phyloP scores from a whole-genome alignment of 495 filamentous ascomycete species.

The Baudoinia panamericana region DNA sequence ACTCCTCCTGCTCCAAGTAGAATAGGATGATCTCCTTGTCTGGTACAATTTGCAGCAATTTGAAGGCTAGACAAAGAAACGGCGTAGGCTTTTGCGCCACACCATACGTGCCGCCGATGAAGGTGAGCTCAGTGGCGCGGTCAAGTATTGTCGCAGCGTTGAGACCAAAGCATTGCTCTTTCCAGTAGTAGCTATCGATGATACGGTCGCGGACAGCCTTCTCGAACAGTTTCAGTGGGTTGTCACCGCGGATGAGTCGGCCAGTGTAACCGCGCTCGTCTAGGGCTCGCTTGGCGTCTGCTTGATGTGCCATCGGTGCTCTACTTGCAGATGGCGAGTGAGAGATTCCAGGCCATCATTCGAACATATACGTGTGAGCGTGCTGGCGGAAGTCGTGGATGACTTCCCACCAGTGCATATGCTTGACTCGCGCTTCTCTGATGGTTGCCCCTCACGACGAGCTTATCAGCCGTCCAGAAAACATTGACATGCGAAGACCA shows the following conservation, averaged over 20 bases:
- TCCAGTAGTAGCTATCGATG: slow-evolving; percentile 90
- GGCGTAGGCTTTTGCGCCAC: slow-evolving; percentile 70
- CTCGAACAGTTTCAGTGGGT: slow-evolving; percentile 81
- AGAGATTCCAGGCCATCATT: neutral
- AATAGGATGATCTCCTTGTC: slow-evolving; percentile 63
- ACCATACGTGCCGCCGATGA: slow-evolving; percentile 76
- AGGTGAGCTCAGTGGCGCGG: slow-evolving; percentile 71
- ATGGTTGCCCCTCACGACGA: too few species aligned
- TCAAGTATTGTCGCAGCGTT: slow-evolving; percentile 85
- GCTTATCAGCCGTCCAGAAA: too few species aligned
- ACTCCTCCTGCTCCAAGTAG: slow-evolving; percentile 45
- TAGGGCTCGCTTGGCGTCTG: slow-evolving; percentile 34
- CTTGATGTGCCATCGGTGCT: slow-evolving; percentile 28
- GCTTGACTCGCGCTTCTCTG: too few species aligned
- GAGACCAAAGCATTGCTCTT: slow-evolving; percentile 92
- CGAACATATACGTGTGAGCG: too few species aligned
- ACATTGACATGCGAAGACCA: slow-evolving; percentile 8
- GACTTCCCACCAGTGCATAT: too few species aligned
- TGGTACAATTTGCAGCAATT: slow-evolving; percentile 79
- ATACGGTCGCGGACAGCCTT: slow-evolving; percentile 90
- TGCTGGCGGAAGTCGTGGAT: too few species aligned
- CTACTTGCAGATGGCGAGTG: neutral
- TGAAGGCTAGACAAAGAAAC: slow-evolving; percentile 91
- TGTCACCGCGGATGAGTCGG: slow-evolving; percentile 59
- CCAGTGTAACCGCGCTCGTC: slow-evolving; percentile 46